These are phyloP conservation scores for Pontederia crassipes DNA, from an alignment of 176 grass and related monocot species.

Conservation along the genomic window DNA sequence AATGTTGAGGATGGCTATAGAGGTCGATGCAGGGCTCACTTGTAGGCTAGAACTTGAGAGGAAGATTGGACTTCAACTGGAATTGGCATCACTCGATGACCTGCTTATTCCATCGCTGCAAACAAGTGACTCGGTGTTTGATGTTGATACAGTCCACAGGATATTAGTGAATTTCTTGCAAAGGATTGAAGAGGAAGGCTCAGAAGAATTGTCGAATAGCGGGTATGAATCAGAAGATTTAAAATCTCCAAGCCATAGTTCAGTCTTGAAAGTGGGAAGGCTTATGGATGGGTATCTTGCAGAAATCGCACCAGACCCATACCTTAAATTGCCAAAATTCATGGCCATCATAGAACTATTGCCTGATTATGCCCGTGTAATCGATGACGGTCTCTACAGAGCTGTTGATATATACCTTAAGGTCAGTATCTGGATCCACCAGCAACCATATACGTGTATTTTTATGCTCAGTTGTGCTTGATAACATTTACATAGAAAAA, in stretches of 20 bases:
- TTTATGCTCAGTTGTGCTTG: no score
- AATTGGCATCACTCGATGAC: conserved; percentile 76
- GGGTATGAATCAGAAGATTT: conserved; percentile 61
- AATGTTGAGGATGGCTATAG: conserved; percentile 87
- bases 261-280: conserved; percentile 72
- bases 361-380: conserved; percentile 68
- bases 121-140: conserved; percentile 74
- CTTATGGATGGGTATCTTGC: conserved; percentile 53
- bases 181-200: conserved; percentile 64
- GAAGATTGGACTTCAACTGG: conserved; percentile 64
- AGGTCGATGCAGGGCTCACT: conserved; percentile 41
- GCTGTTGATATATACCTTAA: conserved; percentile 96
- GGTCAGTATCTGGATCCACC: conserved; percentile 31
- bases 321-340: conserved; percentile 80
- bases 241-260: conserved; percentile 59
- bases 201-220: conserved; percentile 46
- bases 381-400: conserved; percentile 83
- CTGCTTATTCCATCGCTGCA: conserved; percentile 64
- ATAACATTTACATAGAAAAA: no score
- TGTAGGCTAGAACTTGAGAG: conserved; percentile 76
- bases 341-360: conserved; percentile 81
- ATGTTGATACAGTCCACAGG: conserved; percentile 70
- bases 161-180: conserved; percentile 86
- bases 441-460: not conserved
- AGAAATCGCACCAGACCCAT: conserved; percentile 77